Evolutionary conservation across 2,329 filamentous ascomycete genomes (phyloP).

Genomic region (Akanthomyces lecanii): DNA sequence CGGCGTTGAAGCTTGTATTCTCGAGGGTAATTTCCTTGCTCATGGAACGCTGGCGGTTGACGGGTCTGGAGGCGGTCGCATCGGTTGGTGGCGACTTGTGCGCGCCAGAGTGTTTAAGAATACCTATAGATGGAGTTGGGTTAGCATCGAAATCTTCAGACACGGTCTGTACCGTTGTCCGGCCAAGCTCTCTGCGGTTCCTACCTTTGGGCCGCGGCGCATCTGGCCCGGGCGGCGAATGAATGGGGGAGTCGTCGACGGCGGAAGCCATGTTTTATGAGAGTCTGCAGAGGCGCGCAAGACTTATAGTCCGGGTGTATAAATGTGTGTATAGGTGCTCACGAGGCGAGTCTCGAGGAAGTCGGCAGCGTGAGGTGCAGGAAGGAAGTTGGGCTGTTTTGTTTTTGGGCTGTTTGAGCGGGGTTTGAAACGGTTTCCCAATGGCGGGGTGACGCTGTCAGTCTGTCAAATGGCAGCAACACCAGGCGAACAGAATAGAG

Average conservation of each 20-base stretch:
- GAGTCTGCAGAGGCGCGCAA: constrained; percentile 9
- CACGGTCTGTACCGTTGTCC: neutral
- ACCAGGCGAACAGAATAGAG: neutral
- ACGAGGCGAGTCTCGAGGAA: constrained; percentile 7
- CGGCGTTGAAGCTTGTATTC: constrained; percentile 93
- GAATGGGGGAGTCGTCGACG: constrained; percentile 35
- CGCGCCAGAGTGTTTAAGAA: constrained; percentile 80
- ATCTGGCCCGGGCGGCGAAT: constrained; percentile 39
- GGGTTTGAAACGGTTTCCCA: constrained; percentile 2
- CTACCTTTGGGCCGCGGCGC: constrained; percentile 44
- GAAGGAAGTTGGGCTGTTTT: constrained; percentile 7
- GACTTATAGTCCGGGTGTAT: neutral
- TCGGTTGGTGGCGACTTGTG: constrained; percentile 49
- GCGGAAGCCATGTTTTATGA: constrained; percentile 38
- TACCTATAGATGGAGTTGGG: constrained; percentile 55
- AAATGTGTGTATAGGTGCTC: neutral
- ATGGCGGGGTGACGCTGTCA: constrained; percentile 12
- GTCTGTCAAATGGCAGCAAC: constrained; percentile 1
- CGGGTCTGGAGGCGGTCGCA: constrained; percentile 39
- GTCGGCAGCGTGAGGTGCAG: constrained; percentile 1
- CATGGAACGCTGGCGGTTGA: constrained; percentile 33
- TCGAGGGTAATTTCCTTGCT: constrained; percentile 88
- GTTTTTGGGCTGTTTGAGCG: constrained; percentile 13
- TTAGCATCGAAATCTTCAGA: neutral
- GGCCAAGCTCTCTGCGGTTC: constrained; percentile 16